Base-by-base conservation (phyloP, 2,329 filamentous ascomycete species). In the Botrytis medusae region DNA sequence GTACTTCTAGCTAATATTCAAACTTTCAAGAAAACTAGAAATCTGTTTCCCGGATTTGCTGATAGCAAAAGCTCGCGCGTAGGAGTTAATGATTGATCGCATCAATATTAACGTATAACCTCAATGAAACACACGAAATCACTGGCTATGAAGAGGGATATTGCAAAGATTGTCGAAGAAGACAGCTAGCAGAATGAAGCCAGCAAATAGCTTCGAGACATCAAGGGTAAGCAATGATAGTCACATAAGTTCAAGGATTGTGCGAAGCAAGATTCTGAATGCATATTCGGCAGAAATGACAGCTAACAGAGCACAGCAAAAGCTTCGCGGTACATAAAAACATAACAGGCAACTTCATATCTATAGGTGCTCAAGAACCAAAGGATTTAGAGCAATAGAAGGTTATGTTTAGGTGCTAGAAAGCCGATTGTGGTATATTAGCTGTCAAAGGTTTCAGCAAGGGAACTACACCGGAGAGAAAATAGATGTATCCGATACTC, bases 31-130 rank as follows among this genome's bases (percentile, higher is more conserved):
- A 4, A n/a, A 7, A 7, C 4, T n/a, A 54, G 2, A 16, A 10
- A 4, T 6, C 2, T n/a, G 14, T 51, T 0, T 14, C 4, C 48
- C 0, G 0, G 5, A 25, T n/a, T 14, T 25, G 8, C 4, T 5
- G 6, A 2, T 9, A 25, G 10, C 25, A 51, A 25, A 54, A 4
- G 4, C 25, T 14, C 4, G 48, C 48, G 2, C 3, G n/a, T 12
- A 54, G 6, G 7, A 54, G 14, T 16, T 29, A 12, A 29, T 54
- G 1, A 16, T 8, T 16, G 4, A 29, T 54, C 25, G 0, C 5
- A 16, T n/a, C 16, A 16, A 2, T 16, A n/a, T 2, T 1, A 54
- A 54, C 12, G 16, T 1, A n/a, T 29, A 54, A 12, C 25, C n/a
- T 54, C 29, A 8, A 12, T 16, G 1, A 2, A 54, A 25, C 12